A percentile compares a stretch with the other conserved stretches of the same genome.
phyloP scores from a whole-genome alignment of 345 rosid species.

The rapeseed (Brassica napus) region DNA sequence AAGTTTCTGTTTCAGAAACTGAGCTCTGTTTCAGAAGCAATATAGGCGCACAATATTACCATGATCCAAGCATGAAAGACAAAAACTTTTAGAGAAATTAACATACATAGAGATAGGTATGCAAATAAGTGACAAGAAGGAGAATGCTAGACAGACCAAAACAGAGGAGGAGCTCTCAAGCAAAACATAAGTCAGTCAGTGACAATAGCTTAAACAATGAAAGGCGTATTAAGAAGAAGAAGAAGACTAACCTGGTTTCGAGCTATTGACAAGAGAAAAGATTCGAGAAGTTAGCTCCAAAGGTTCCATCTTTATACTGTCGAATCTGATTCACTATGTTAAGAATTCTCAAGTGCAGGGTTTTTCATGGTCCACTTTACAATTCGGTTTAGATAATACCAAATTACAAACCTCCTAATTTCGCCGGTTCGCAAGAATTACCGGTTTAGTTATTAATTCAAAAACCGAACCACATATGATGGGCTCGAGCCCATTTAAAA shows the following conservation, averaged over 20 bases:
- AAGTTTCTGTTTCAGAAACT: not conserved
- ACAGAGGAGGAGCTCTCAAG: not conserved
- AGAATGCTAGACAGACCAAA: not conserved
- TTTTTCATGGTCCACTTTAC: not conserved
- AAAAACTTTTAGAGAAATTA: not conserved
- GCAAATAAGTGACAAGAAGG: not conserved
- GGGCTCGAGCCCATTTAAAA: not conserved
- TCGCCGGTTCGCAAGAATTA: slow-evolving; percentile 1
- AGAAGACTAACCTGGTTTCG: slow-evolving; percentile 17
- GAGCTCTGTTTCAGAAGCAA: slow-evolving; percentile 39
- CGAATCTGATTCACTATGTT: not conserved
- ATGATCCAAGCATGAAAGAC: not conserved
- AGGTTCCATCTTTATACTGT: slow-evolving; percentile 15
- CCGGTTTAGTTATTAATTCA: not conserved
- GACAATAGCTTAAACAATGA: not conserved
- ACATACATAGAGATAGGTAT: too few relatives aligned
- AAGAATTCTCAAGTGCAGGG: not conserved
- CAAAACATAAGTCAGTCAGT: not conserved
- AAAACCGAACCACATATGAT: slow-evolving; percentile 10
- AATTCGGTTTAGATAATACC: not conserved
- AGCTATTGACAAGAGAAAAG: slow-evolving; percentile 1
- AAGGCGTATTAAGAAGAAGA: not conserved
- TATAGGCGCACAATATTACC: not conserved
- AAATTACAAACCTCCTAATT: not conserved
- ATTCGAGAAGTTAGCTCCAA: slow-evolving; percentile 15